Percentiles rank a stretch among this genome's conserved stretches.
These are phyloP conservation scores for Chlorella variabilis DNA, from an alignment of 163 green algal species.

Conservation along the genomic window DNA sequence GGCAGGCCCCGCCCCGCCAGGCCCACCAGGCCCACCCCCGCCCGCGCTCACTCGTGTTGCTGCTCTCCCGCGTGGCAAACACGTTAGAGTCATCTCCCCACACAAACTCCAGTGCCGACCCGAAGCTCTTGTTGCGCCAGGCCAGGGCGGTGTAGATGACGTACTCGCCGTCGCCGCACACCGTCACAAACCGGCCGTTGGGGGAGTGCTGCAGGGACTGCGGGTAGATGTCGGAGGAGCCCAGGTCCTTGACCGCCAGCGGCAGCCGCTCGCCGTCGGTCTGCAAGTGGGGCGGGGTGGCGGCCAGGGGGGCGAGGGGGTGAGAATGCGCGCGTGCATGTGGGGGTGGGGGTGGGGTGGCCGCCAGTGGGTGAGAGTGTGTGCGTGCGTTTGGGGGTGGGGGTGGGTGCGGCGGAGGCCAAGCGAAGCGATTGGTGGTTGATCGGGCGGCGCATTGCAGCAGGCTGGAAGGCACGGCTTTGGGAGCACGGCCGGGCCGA, in stretches of 20 bases:
- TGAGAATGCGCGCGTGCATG: too few relatives aligned
- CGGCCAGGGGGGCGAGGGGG: too few relatives aligned
- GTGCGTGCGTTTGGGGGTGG: too few relatives aligned
- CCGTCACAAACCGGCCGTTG: slow-evolving; percentile 93
- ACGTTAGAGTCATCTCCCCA: slow-evolving; percentile 93
- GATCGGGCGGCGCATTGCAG: too few relatives aligned
- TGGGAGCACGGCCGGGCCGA: too few relatives aligned
- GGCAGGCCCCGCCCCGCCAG: too few relatives aligned
- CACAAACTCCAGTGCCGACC: slow-evolving; percentile 78
- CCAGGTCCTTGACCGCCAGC: slow-evolving; percentile 96
- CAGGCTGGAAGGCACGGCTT: too few relatives aligned
- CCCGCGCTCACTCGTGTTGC: neutral
- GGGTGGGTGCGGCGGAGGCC: too few relatives aligned
- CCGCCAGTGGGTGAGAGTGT: too few relatives aligned
- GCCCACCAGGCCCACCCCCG: neutral
- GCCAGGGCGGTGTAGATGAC: slow-evolving; percentile 99
- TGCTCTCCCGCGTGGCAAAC: slow-evolving; percentile 72
- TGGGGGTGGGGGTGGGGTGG: too few relatives aligned
- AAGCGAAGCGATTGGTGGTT: too few relatives aligned
- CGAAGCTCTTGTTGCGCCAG: slow-evolving; percentile 99
- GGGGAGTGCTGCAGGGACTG: slow-evolving; percentile 86
- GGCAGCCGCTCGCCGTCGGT: slow-evolving; percentile 94
- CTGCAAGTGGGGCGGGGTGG: slow-evolving; percentile 14
- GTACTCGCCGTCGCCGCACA: slow-evolving; percentile 97
- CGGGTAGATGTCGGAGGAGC: slow-evolving; percentile 95